A percentile compares a stretch with the other conserved stretches of the same genome.
phyloP scores from a whole-genome alignment of 148 eudicot genomes.

The Talinum fruticosum region DNA sequence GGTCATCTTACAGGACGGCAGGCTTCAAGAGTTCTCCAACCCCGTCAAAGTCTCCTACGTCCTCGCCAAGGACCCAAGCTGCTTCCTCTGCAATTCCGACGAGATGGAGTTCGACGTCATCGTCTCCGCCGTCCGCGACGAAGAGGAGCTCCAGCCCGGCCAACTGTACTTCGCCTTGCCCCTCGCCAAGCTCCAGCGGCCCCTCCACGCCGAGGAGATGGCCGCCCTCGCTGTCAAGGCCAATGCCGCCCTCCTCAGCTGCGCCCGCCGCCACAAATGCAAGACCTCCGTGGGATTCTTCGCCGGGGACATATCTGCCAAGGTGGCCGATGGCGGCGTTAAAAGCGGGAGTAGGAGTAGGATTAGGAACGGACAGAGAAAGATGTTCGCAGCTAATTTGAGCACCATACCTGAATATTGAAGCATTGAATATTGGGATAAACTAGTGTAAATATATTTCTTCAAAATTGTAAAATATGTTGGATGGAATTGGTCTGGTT shows the following conservation, averaged over 20 bases:
- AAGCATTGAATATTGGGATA: background rate
- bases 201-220: constrained; percentile 74
- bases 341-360: constrained; percentile 20
- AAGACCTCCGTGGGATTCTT: constrained; percentile 19
- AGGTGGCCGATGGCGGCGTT: constrained; percentile 37
- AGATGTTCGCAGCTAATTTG: constrained; percentile 39
- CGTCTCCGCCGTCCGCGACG: constrained; percentile 39
- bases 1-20: constrained; percentile 24
- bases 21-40: constrained; percentile 25
- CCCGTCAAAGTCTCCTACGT: constrained; percentile 30
- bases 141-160: constrained; percentile 67
- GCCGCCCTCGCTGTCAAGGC: constrained; percentile 95
- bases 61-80: constrained; percentile 15
- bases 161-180: constrained; percentile 84
- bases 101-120: constrained; percentile 83
- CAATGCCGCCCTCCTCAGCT: constrained; percentile 56
- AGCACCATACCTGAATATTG: constrained; percentile 60
- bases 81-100: constrained; percentile 62
- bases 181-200: constrained; percentile 37
- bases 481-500: background rate
- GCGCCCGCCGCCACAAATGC: constrained; percentile 37
- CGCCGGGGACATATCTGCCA: constrained; percentile 24
- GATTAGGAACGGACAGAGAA: constrained; percentile 30
- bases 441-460: constrained; percentile 6
- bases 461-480: constrained; percentile 13